Base-by-base conservation (phyloP, 2,329 filamentous ascomycete species). In the Paecilomyces sp. region DNA sequence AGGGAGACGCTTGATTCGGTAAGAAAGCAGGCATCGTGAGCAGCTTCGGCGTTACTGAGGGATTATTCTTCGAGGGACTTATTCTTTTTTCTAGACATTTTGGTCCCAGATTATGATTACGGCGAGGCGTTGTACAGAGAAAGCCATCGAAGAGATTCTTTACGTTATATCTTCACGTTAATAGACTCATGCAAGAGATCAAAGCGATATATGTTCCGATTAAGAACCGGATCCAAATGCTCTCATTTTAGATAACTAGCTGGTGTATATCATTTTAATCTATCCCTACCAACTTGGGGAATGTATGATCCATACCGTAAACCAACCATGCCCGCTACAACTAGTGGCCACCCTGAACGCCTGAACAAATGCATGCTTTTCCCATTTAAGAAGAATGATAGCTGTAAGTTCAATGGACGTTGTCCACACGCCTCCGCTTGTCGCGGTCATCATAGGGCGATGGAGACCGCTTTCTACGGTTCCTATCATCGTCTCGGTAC, bases 361-460 rank as follows among this genome's bases (percentile, higher is more conserved):
- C 51, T 18, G 28, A 28, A 13, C 22, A 12, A 53, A 55, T 55
- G 33, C 54, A 47, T 50, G 24, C 9, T 25, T 50, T 41, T 41
- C n/a, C 18, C 25, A 28, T 22, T 34, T 41, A 1, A 24, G 18
- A 9, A 22, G 18, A 34, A 33, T 6, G 34, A 12, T 50, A 24
- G 7, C 25, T 53, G 22, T 33, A 24, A 24, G 12, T 9, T 36
- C 50, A 28, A 55, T 62, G 66, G 64, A 62, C 63, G 57, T 65
- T 66, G 33, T 70, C 71, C 57, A 73, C 69, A 24, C 75, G 71
- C 55, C 75, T 71, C 56, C 76, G 71, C 63, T 78, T 78, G 60
- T 78, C 76, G 12, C 74, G 70, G 56, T 75, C 74, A 7, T 72
- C 69, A 60, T 77, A 74, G 3, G 76, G 76, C 6, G 76, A 78